Evolutionary conservation across 495 filamentous ascomycete genomes (phyloP).

Genomic region (Aspergillus bertholletiae): DNA sequence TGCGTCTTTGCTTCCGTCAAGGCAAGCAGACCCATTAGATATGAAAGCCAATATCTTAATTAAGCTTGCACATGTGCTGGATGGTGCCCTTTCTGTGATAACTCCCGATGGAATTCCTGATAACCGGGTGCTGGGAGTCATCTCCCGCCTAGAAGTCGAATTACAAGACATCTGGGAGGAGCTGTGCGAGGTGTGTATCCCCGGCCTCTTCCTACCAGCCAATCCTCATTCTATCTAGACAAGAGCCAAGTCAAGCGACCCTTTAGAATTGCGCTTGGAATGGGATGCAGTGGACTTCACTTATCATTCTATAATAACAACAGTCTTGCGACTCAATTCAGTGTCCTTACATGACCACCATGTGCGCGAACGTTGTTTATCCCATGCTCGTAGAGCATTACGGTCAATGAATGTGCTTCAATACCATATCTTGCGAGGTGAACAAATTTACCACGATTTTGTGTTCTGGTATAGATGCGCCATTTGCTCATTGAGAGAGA

Average conservation of each 20-base stretch:
- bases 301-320: background rate
- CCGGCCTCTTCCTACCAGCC: background rate
- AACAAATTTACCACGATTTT: constrained; percentile 23
- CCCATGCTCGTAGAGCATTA: background rate
- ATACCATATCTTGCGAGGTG: background rate
- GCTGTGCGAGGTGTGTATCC: background rate
- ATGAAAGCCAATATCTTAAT: constrained; percentile 22
- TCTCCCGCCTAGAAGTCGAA: background rate
- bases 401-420: background rate
- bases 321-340: background rate
- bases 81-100: constrained; percentile 4
- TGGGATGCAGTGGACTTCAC: constrained; percentile 4
- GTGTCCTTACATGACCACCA: background rate
- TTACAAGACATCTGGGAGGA: background rate
- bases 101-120: background rate
- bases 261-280: background rate
- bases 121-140: background rate
- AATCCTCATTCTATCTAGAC: background rate
- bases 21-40: constrained; percentile 21
- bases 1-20: constrained; percentile 18
- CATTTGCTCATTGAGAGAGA: background rate
- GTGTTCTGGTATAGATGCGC: constrained; percentile 22
- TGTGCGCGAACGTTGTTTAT: background rate
- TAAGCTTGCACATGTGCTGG: constrained; percentile 23
- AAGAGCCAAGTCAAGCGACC: background rate